Percentiles rank a stretch among this genome's conserved stretches.
Conservation (phyloP, 192 early-diverging fungal genomes). For the Spinellus fusiger region DNA sequence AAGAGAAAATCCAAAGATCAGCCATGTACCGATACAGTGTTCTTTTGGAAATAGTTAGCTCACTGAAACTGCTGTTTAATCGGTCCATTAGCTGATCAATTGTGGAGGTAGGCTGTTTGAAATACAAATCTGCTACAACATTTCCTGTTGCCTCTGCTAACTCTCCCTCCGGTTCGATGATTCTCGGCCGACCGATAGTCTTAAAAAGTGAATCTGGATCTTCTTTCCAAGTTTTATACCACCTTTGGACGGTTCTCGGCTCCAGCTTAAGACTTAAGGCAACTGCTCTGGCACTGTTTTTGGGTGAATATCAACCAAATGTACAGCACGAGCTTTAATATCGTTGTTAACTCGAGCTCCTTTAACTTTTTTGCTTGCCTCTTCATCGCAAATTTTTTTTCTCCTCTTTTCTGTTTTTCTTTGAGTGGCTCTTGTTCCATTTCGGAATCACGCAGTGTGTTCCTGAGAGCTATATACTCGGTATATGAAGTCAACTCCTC, state of each 20-base stretch:
- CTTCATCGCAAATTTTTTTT: not conserved
- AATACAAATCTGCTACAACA: not conserved
- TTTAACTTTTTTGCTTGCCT: not conserved
- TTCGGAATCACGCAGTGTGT: not conserved
- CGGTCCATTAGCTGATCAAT: constrained; percentile 1
- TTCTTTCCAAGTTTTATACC: constrained; percentile 5
- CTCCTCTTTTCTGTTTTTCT: not conserved
- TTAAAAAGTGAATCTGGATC: constrained; percentile 8
- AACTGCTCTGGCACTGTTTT: not conserved
- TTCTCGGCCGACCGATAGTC: constrained; percentile 8
- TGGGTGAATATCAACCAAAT: constrained; percentile 7
- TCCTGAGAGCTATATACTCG: not conserved
- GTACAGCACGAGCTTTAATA: constrained; percentile 4
- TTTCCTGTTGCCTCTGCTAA: not conserved
- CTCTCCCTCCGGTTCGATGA: not conserved
- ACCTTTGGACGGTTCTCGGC: not conserved
- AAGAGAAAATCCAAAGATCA: not conserved
- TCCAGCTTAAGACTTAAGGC: not conserved
- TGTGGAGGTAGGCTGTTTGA: not conserved
- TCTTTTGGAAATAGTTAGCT: not conserved
- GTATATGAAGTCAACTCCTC: constrained; percentile 2
- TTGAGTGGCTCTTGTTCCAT: not conserved
- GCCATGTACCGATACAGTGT: constrained; percentile 1
- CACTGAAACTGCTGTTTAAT: not conserved
- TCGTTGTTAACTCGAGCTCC: constrained; percentile 3